A percentile compares a stretch with the other conserved stretches of the same genome.
phyloP scores from a whole-genome alignment of 768 basidiomycete species.

The Podaxis sp. region DNA sequence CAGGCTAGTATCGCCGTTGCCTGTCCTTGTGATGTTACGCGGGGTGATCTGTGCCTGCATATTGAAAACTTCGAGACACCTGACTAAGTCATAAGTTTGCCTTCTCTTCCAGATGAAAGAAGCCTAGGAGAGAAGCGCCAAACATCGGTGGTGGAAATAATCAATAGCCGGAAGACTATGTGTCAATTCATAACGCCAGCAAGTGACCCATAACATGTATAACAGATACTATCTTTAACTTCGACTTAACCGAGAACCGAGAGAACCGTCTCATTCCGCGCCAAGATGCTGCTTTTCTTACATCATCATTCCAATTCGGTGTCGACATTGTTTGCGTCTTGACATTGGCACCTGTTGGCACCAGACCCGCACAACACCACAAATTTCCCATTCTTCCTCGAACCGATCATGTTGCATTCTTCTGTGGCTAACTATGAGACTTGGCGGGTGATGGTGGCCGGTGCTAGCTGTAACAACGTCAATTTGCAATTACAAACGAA shows the following conservation, averaged over 20 bases:
- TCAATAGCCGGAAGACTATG: background rate
- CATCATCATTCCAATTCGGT: background rate
- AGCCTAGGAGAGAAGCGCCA: constrained; percentile 3
- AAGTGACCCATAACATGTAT: background rate
- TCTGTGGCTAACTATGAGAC: background rate
- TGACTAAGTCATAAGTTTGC: constrained; percentile 3
- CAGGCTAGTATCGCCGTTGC: background rate
- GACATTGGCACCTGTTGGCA: background rate
- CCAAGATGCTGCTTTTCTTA: background rate
- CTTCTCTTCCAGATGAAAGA: constrained; percentile 9
- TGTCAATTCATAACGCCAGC: background rate
- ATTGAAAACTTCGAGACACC: background rate
- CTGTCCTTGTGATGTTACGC: background rate
- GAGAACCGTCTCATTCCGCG: background rate
- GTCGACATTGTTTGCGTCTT: background rate
- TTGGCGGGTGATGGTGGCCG: background rate
- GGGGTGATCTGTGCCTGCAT: background rate
- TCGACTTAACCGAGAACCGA: constrained; percentile 8
- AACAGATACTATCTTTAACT: background rate
- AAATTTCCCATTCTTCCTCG: background rate
- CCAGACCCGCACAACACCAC: background rate
- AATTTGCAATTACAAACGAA: background rate
- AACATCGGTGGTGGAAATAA: background rate
- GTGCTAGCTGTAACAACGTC: background rate
- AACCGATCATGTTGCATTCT: background rate